Evolutionary conservation across 1,139 yeast genomes (phyloP), one percentile per base, ranked within the genome.

Genomic region (Taphrina betulina): DNA sequence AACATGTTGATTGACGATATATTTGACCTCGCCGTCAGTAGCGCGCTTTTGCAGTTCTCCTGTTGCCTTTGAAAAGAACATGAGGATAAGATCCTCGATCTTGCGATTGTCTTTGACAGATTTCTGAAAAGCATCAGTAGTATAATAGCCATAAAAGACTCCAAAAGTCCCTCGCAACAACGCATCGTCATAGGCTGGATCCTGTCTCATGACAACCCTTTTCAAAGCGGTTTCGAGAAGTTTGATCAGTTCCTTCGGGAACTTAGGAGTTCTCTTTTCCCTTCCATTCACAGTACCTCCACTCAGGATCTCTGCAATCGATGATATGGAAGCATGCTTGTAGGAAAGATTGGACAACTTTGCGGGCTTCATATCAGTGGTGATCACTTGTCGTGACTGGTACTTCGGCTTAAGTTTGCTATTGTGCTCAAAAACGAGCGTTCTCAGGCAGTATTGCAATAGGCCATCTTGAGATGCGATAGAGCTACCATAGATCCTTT

Each of bases 71-170:
- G 82, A 76, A 19, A 83, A 78, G 66, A 85, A 86, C 66, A 78
- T 75, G 73, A 83, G 78, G 5, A 85, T 77, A 53, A 85, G 70
- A 58, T 81, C 84, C 62, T 83, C 90, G 0, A 82, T 79, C 34
- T 78, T 75, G 37, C 73, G 72, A 57, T 76, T 73, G 20, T 75
- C 67, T 40, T 68, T 66, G 51, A 69, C 60, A 61, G 60, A 70
- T 23, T 77, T 79, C 17, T 67, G 63, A 60, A 75, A 72, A 20
- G 45, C 36, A 4, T 43, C 48, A 51, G 73, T 72, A 1, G 85
- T 44, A 10, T 53, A 45, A 14, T 45, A 41, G 2, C 34, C 52
- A 35, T 57, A 57, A 28, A 57, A 57, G 24, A 41, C 58, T 7
- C 55, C 59, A 28, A 57, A 52, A 3, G 53, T 44, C 5, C 52